Base-by-base conservation (phyloP, 768 basidiomycete species). In the Suillus subalutaceus region DNA sequence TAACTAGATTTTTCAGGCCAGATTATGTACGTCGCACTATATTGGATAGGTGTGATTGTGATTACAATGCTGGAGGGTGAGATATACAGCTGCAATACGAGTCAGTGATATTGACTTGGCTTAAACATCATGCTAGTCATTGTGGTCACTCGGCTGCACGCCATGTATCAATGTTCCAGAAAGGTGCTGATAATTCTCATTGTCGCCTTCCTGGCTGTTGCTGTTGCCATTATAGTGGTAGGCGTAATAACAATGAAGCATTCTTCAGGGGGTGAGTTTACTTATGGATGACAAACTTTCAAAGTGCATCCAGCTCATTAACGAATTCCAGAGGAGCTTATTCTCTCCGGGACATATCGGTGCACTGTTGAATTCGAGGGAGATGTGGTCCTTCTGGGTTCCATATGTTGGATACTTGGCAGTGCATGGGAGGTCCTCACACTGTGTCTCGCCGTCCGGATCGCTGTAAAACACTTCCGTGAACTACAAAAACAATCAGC, bases 191-290 rank as follows among this genome's bases (percentile, higher is more conserved):
- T 23, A 23, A 6, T 6, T 23, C 48, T 48, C 5, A 4, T 48
- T 13, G 10, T 48, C 12, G 6, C 5, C 48, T 23, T 23, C 6
- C n/a, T 23, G 48, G 12, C 12, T 23, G 12, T 23, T 9, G 10
- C 0, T 6, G 3, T 48, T 4, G 5, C 12, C 48, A 23, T 23
- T 12, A 6, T 2, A 23, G 6, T 13, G n/a, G 6, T 48, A 2
- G 2, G 0, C 12, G 6, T 3, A 6, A 48, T 23, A 23, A 6
- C 5, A 6, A 23, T 6, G n/a, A 48, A 0, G 6, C 12, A 13
- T 13, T 3, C 6, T 48, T 23, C n/a, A 23, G n/a, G 3, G n/a
- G n/a, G 48, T 48, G 23, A 48, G 48, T 5, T 6, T 48, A 1
- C 2, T 23, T 48, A 13, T 48, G 6, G 0, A 48, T 23, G 48